Evolutionary conservation across 2,329 filamentous ascomycete species (phyloP).

Genomic region (Xylaria sp.): DNA sequence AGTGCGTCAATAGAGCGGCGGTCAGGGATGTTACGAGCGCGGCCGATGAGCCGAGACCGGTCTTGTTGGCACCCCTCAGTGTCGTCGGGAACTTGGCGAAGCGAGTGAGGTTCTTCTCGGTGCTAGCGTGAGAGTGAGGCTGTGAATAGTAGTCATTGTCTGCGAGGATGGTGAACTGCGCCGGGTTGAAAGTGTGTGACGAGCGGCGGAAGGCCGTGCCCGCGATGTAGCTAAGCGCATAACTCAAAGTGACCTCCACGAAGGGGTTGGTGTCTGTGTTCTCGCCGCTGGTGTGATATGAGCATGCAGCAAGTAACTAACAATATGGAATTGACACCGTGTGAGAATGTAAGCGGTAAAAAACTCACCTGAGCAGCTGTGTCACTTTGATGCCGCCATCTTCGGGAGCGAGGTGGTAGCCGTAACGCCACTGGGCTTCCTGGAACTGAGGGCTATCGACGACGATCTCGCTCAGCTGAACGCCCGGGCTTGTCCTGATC

Average conservation of each 20-base stretch:
- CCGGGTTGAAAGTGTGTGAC: slow-evolving; percentile 63
- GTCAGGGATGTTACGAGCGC: slow-evolving; percentile 90
- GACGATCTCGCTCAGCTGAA: slow-evolving; percentile 73
- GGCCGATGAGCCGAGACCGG: slow-evolving; percentile 91
- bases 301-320: slow-evolving; percentile 4
- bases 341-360: background rate
- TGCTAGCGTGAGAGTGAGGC: slow-evolving; percentile 47
- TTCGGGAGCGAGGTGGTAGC: slow-evolving; percentile 71
- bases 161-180: slow-evolving; percentile 84
- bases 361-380: slow-evolving; percentile 75
- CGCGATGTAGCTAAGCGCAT: slow-evolving; percentile 82
- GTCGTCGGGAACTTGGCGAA: slow-evolving; percentile 82
- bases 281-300: slow-evolving; percentile 47
- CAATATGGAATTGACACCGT: background rate
- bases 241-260: slow-evolving; percentile 88
- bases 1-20: slow-evolving; percentile 76
- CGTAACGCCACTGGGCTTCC: slow-evolving; percentile 87
- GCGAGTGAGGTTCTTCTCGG: slow-evolving; percentile 47
- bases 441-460: slow-evolving; percentile 92
- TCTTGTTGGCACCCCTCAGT: slow-evolving; percentile 85
- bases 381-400: slow-evolving; percentile 82
- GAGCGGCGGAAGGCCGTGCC: slow-evolving; percentile 46
- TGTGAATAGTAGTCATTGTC: slow-evolving; percentile 97
- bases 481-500: slow-evolving; percentile 65
- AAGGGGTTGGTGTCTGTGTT: slow-evolving; percentile 72